phyloP scores from a whole-genome alignment of 306 rosid genomes.

The Prinsepia uniflora region DNA sequence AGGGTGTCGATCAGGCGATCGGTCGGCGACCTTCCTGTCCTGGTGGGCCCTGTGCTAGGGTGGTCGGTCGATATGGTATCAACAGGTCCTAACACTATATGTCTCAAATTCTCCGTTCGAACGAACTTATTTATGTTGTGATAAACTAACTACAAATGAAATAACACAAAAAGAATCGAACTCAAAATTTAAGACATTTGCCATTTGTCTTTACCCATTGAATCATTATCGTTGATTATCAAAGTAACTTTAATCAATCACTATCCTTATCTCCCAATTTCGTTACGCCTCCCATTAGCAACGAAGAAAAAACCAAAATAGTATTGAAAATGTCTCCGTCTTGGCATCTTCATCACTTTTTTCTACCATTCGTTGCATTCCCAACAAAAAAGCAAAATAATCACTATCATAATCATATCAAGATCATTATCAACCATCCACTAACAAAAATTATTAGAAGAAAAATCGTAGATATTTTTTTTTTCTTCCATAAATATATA shows the following conservation, averaged over 20 bases:
- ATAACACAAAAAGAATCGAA: too few species aligned
- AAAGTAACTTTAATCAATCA: neutral
- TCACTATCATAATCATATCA: neutral
- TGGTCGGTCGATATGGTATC: too few species aligned
- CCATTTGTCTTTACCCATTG: too few species aligned
- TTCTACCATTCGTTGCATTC: neutral
- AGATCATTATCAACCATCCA: slow-evolving; percentile 2
- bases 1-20: too few species aligned
- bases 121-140: too few species aligned
- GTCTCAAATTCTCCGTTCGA: too few species aligned
- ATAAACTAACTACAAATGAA: too few species aligned
- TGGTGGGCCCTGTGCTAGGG: too few species aligned
- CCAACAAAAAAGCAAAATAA: neutral
- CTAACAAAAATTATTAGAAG: neutral
- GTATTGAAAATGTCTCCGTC: neutral
- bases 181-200: too few species aligned
- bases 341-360: neutral
- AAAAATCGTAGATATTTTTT: neutral
- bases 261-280: neutral
- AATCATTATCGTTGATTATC: too few species aligned
- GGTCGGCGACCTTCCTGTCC: too few species aligned
- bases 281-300: neutral
- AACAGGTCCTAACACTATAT: too few species aligned
- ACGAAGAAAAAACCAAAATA: neutral
- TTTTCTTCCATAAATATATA: slow-evolving; percentile 11